Evolutionary conservation across 805 yeast species (phyloP), one percentile per base, ranked within the genome.

Genomic region (Ascoidea asiatica): DNA sequence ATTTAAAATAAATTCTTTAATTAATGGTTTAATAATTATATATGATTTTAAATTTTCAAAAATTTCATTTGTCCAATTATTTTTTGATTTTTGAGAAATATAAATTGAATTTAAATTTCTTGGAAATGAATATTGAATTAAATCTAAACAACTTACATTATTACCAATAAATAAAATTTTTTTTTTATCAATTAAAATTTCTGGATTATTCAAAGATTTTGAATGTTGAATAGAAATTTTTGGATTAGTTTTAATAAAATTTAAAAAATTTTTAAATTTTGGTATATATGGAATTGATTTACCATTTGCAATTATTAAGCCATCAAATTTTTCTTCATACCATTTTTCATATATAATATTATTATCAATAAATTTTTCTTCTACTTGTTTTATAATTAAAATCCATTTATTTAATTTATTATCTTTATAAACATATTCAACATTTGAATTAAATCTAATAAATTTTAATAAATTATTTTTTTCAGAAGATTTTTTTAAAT

Each of bases 81-180:
- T 63, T 19, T 72, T 78, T 81, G 89, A 78, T 50, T 79, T 77
- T 45, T 95, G 67, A 38, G 84, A 75, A 45, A 87, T 65, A 46
- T 82, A 81, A 44, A 82, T 70, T 5, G 38, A 5, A 18, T 23
- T 11, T 23, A 23, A 23, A 7, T 56, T 59, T 41, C 49, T 53
- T 29, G 69, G 57, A 23, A 58, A 44, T 15, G 63, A 52, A 46
- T 70, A 70, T 51, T 70, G 75, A 11, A 68, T 53, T 4, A 72
- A 57, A 50, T 69, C 72, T 18, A 62, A 62, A 1, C 73, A 67
- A 38, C 71, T 64, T 43, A 70, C 62, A 20, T 64, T 60, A 40
- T 69, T 67, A 1, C 76, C 76, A 19, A 70, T 56, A 8, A 67
- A 56, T 48, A 69, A 54, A 2, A 67, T 62, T 39, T 57, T 57